Base-by-base conservation (phyloP, 352 stramenopile genomes). In the Globisporangium nagaii region DNA sequence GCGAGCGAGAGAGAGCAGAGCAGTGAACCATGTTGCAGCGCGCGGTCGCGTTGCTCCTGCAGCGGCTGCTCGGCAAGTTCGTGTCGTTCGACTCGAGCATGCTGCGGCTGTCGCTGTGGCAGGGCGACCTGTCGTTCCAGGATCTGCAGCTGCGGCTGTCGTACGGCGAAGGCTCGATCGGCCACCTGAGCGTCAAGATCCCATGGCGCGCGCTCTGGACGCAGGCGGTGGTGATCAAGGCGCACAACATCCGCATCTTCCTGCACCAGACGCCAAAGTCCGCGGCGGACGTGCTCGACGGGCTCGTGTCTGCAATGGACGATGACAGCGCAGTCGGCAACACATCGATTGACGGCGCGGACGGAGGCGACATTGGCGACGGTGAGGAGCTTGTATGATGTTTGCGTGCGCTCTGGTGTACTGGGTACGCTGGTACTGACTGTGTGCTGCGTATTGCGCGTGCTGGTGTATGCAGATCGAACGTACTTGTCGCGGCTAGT, bases 1-100 rank as follows among this genome's bases (percentile, higher is more conserved):
- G 25, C 43, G 27, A 50, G 43, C 25, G 27, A 37, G 43, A 50
- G 43, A 25, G 10, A n/a, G n/a, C n/a, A n/a, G n/a, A n/a, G n/a
- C n/a, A n/a, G n/a, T n/a, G n/a, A n/a, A 56, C 25, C 20, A 95
- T 95, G 84, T 75, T 95, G 25, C 80, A 95, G 62, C 83, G 76
- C 34, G 84, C 81, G 15, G 65, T 95, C 47, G 84, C 84, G 61
- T 58, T 93, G 68, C 68, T 95, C 56, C 77, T 95, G 44, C 84
- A 95, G 79, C 80, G 84, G 17, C 59, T 95, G 53, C 78, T 95
- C 53, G 84, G 84, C 41, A 95, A 92, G 72, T 93, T 95, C 62
- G 79, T 95, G 68, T 88, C 79, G 15, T 91, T 95, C 58, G 79
- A 95, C 66, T 82, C 84, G 57, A 86, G 51, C 46, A 91, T 92